Base-by-base conservation (phyloP, 2,329 filamentous ascomycete genomes). In the Diplodia sapinea region DNA sequence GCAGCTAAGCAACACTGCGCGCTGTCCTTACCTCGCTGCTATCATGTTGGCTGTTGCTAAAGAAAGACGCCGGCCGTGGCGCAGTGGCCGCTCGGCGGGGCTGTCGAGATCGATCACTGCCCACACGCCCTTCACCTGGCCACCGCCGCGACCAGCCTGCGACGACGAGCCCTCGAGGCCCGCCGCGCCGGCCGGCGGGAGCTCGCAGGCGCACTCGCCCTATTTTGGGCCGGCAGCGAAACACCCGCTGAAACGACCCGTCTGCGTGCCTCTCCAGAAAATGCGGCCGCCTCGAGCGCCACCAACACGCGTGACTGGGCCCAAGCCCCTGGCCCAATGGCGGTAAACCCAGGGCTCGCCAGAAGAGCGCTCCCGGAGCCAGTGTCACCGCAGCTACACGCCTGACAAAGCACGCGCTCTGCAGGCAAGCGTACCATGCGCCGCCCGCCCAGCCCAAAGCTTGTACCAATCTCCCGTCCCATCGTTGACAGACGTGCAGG, bases 201-300 rank as follows among this genome's bases (percentile, higher is more conserved):
- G 40, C 29, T 33, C 29, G 31, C 56, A 57, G 31, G 36, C 54
- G 36, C 26, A 23, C 29, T n/a, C 57, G 57, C 51, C 54, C 65
- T 67, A 67, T 67, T 67, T 67, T 67, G 65, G 65, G 55, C 65
- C 54, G 52, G 55, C 64, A 66, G 64, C 64, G 66, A 63, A 68
- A 68, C 66, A 68, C 66, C 51, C 57, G 47, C 66, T 67, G 66
- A 67, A 67, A 67, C 66, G 63, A 47, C 63, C 63, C 52, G 59
- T 31, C 59, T 63, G 59, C 59, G 29, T 43, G 43, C 55, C 55
- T 68, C 66, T 64, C 66, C 52, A 62, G 57, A 23, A 36, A 50
- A 61, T 36, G 57, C 57, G 43, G 40, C 59, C 43, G 59, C 59
- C 59, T 49, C 57, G 57, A 64, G 59, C 66, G 66, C 66, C 66